These are phyloP conservation scores for Vitrella brassicaformis DNA, from an alignment of 73 alveolate species.

Conservation along the genomic window DNA sequence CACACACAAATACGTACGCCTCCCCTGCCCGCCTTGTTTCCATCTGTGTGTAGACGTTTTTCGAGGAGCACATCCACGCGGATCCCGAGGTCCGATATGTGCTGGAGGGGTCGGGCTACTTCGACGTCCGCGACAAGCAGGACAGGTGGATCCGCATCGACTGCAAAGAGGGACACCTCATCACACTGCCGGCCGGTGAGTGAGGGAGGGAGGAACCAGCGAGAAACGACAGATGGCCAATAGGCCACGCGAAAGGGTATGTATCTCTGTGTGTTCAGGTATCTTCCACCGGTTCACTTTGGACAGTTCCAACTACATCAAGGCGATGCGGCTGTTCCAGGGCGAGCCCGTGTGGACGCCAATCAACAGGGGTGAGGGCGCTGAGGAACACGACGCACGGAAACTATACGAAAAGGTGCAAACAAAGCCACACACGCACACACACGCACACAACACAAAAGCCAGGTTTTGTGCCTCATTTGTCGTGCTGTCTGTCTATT, in stretches of 20 bases:
- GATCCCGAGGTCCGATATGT: background rate
- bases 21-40: background rate
- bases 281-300: background rate
- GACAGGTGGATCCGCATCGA: background rate
- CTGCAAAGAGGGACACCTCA: background rate
- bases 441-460: too few species aligned
- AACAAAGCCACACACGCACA: too few species aligned
- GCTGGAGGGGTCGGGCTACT: background rate
- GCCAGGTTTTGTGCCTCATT: too few species aligned
- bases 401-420: background rate
- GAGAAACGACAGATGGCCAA: too few species aligned
- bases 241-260: too few species aligned
- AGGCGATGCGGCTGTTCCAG: background rate
- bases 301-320: background rate
- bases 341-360: background rate
- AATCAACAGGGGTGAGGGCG: background rate
- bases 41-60: background rate
- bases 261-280: background rate
- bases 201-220: too few species aligned
- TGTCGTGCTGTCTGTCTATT: too few species aligned
- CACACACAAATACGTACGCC: too few species aligned
- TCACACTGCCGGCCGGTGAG: background rate
- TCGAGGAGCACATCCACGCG: background rate
- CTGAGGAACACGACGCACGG: background rate
- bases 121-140: background rate